A percentile compares a stretch with the other conserved stretches of the same genome.
phyloP scores from a whole-genome alignment of 495 filamentous ascomycete genomes.

The Chaetomium fimeti region DNA sequence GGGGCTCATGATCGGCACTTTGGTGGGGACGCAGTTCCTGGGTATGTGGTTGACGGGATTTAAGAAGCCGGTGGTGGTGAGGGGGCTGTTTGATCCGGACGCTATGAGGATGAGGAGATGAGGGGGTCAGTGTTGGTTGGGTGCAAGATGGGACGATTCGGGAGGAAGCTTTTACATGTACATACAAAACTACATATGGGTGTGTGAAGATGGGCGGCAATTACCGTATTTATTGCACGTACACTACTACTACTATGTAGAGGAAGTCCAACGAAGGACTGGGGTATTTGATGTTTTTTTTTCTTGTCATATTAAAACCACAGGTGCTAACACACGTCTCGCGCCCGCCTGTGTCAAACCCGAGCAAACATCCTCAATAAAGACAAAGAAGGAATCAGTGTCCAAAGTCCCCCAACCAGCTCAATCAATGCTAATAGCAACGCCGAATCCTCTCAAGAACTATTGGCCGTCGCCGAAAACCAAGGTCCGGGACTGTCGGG shows the following conservation, averaged over 20 bases:
- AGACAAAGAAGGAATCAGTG: too few species aligned
- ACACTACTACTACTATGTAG: too few species aligned
- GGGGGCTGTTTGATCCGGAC: neutral
- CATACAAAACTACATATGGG: too few species aligned
- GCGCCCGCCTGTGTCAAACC: too few species aligned
- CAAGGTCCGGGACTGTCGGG: neutral
- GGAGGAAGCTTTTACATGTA: neutral
- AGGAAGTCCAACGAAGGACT: too few species aligned
- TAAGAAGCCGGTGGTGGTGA: constrained; percentile 5
- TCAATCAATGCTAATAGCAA: neutral
- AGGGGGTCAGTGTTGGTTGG: neutral
- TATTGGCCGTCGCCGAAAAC: neutral
- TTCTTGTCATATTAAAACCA: too few species aligned
- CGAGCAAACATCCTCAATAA: too few species aligned
- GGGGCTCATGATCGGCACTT: constrained; percentile 5
- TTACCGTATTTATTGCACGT: too few species aligned
- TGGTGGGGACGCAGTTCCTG: constrained; percentile 10
- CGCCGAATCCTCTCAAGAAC: neutral
- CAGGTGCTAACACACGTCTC: too few species aligned
- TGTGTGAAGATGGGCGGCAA: too few species aligned
- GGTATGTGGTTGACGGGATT: constrained; percentile 20
- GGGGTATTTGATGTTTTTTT: too few species aligned
- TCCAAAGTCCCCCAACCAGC: too few species aligned
- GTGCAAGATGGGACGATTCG: neutral
- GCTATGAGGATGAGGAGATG: neutral